phyloP scores from a whole-genome alignment of 169 alveolate genomes.

The Haemoproteus tartakovskyi region DNA sequence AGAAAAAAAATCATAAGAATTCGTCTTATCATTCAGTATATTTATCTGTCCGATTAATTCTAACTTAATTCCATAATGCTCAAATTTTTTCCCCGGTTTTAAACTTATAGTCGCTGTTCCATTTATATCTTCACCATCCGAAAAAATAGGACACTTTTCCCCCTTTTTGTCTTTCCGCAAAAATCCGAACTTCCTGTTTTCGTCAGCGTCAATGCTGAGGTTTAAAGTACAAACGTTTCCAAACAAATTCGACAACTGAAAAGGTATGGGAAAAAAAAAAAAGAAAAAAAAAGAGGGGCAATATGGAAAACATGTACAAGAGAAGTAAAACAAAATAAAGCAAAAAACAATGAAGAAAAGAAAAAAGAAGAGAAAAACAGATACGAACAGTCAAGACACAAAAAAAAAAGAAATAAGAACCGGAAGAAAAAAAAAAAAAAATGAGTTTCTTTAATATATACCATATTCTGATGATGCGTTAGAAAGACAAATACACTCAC shows the following conservation, averaged over 20 bases:
- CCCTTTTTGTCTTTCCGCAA: slow-evolving; percentile 78
- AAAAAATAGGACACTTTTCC: slow-evolving; percentile 81
- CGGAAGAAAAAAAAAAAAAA: too few relatives aligned
- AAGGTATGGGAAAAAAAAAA: background rate
- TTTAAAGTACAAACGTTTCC: slow-evolving; percentile 78
- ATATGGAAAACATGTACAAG: too few relatives aligned
- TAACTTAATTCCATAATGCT: slow-evolving; percentile 97
- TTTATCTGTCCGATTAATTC: slow-evolving; percentile 96
- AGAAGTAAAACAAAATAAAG: too few relatives aligned
- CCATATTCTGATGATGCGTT: too few relatives aligned
- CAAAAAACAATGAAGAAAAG: too few relatives aligned
- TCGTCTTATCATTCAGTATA: slow-evolving; percentile 85
- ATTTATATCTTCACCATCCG: slow-evolving; percentile 89
- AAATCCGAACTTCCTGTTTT: slow-evolving; percentile 69
- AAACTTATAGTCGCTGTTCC: slow-evolving; percentile 88
- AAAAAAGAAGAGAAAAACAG: too few relatives aligned
- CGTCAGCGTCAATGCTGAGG: slow-evolving; percentile 74
- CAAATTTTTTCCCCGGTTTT: slow-evolving; percentile 92
- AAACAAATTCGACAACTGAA: slow-evolving; percentile 76
- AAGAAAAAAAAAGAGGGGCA: background rate
- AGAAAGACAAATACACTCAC: too few relatives aligned
- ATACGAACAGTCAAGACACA: too few relatives aligned
- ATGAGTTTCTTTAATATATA: too few relatives aligned
- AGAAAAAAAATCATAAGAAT: slow-evolving; percentile 93
- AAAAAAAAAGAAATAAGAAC: too few relatives aligned